These are phyloP conservation scores for Lentinula sp. DNA, from an alignment of 768 basidiomycete species.

Conservation along the genomic window DNA sequence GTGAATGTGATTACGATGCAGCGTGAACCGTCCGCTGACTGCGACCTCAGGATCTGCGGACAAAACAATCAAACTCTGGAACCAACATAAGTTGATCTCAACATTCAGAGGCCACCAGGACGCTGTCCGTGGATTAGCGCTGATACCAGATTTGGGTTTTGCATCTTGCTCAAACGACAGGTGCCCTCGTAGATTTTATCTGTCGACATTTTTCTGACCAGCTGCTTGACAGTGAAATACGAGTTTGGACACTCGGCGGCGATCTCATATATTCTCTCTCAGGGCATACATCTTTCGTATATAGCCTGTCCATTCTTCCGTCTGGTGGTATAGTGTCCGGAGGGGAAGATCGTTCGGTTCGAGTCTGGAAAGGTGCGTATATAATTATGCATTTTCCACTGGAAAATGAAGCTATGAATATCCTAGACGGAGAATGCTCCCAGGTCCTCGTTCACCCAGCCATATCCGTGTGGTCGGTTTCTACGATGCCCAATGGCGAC, in stretches of 20 bases:
- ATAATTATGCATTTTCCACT: conserved; percentile 1
- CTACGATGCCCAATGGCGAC: conserved; percentile 83
- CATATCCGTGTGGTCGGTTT: conserved; percentile 95
- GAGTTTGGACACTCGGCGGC: conserved; percentile 84
- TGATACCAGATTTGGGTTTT: conserved; percentile 84
- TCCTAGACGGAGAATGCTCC: conserved; percentile 74
- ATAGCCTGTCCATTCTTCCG: conserved; percentile 79
- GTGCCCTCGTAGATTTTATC: conserved; percentile 26
- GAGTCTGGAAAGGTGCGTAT: conserved; percentile 80
- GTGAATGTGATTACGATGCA: conserved; percentile 29
- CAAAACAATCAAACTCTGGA: conserved; percentile 88
- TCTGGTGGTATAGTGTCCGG: conserved; percentile 81
- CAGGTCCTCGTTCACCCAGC: conserved; percentile 92
- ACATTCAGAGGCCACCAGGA: conserved; percentile 87
- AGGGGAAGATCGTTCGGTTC: conserved; percentile 90
- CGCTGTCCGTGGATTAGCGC: conserved; percentile 80
- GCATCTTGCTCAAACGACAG: conserved; percentile 96
- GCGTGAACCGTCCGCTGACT: background rate
- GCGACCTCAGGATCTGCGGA: conserved; percentile 76
- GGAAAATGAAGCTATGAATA: background rate
- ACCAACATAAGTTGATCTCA: conserved; percentile 63
- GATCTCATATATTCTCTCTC: conserved; percentile 74
- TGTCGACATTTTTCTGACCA: background rate
- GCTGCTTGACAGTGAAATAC: conserved; percentile 64
- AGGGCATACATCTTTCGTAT: conserved; percentile 96